Conservation (phyloP, 2,329 filamentous ascomycete species). For the Pseudocercospora eumusae region DNA sequence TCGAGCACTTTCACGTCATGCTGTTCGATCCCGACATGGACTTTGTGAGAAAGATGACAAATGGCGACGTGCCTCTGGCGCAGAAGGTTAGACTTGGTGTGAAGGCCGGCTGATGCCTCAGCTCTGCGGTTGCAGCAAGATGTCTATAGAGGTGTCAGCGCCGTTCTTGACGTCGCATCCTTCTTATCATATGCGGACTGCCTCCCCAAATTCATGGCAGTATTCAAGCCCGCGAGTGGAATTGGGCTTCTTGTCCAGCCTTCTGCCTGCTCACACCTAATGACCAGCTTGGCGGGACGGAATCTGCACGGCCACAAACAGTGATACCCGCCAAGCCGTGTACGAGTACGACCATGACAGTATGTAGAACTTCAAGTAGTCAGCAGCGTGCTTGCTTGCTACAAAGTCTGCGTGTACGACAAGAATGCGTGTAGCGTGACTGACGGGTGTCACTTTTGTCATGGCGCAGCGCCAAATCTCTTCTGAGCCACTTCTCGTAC, state of each 20-base stretch:
- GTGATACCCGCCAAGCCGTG: too few species aligned
- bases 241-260: background rate
- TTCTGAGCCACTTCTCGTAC: constrained; percentile 1
- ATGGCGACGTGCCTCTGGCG: constrained; percentile 67
- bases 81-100: constrained; percentile 29
- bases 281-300: background rate
- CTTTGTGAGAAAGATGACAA: constrained; percentile 70
- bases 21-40: constrained; percentile 71
- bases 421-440: too few species aligned
- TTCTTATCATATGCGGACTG: too few species aligned
- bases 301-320: background rate
- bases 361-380: background rate
- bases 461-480: background rate
- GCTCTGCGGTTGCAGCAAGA: too few species aligned
- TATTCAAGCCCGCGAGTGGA: background rate
- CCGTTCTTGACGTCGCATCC: too few species aligned
- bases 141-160: too few species aligned
- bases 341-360: background rate
- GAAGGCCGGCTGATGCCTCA: background rate
- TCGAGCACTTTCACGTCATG: constrained; percentile 97
- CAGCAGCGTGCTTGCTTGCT: background rate
- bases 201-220: background rate
- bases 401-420: constrained; percentile 7
- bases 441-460: background rate
- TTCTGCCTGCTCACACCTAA: background rate